Percentiles rank a stretch among this genome's conserved stretches.
These are phyloP conservation scores for Leucocoprinus sp. DNA, from an alignment of 768 basidiomycete genomes.

Conservation along the genomic window DNA sequence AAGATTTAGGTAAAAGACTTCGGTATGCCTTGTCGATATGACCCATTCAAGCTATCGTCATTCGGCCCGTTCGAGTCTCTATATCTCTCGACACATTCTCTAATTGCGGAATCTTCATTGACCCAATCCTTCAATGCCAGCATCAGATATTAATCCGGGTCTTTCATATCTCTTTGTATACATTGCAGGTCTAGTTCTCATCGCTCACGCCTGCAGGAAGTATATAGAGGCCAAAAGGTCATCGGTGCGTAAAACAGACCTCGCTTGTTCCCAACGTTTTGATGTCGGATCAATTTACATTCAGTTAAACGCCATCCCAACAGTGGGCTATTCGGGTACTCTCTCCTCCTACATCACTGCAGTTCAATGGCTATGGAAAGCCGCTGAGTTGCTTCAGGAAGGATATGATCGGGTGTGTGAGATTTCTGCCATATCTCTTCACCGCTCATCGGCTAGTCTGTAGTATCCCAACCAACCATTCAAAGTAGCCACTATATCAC, in stretches of 20 bases:
- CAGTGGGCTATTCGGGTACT: slow-evolving; percentile 18
- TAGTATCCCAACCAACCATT: background rate
- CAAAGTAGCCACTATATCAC: slow-evolving; percentile 3
- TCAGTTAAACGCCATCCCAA: slow-evolving; percentile 14
- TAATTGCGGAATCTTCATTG: too few relatives aligned
- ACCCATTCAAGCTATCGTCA: too few relatives aligned
- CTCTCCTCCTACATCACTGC: slow-evolving; percentile 19
- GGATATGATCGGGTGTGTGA: slow-evolving; percentile 17
- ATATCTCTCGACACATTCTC: too few relatives aligned
- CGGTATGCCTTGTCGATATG: too few relatives aligned
- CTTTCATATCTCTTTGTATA: too few relatives aligned
- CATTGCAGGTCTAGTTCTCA: too few relatives aligned
- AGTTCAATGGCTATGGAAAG: slow-evolving; percentile 16
- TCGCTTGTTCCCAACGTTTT: background rate
- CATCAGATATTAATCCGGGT: too few relatives aligned
- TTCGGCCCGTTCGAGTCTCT: too few relatives aligned
- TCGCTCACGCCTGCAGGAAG: too few relatives aligned
- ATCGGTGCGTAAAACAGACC: background rate
- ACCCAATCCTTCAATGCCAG: too few relatives aligned
- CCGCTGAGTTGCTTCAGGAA: slow-evolving; percentile 18
- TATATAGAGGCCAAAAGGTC: slow-evolving; percentile 4
- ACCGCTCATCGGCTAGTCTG: background rate
- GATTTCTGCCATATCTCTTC: background rate
- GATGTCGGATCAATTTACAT: too few relatives aligned
- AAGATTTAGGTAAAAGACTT: too few relatives aligned